These are phyloP conservation scores for Aspergillus sclerotialis DNA, from an alignment of 2,329 filamentous ascomycete species.

Conservation along the genomic window DNA sequence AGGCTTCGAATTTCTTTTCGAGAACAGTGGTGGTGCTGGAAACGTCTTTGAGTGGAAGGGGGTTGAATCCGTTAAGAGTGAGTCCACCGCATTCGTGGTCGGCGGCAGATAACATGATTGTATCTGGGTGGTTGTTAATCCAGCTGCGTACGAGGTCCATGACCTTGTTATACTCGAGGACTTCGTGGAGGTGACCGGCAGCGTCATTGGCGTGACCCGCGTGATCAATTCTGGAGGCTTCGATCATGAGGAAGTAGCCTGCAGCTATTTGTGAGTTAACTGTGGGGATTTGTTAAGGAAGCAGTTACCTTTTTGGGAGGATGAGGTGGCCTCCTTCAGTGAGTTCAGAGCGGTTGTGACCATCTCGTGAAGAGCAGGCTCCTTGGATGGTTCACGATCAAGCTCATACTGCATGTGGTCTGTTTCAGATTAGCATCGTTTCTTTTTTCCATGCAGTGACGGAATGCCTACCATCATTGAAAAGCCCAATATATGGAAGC, in stretches of 20 bases:
- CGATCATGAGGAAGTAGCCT: slow-evolving; percentile 7
- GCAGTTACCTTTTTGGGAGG: neutral
- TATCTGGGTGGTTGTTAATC: slow-evolving; percentile 3
- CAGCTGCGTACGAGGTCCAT: slow-evolving; percentile 3
- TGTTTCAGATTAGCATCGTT: too few relatives aligned
- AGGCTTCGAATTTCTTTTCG: neutral
- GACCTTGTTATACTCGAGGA: slow-evolving; percentile 3
- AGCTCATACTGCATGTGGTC: slow-evolving; percentile 4
- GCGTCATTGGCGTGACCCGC: slow-evolving; percentile 3
- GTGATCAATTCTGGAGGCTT: slow-evolving; percentile 5
- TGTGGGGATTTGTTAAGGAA: too few relatives aligned
- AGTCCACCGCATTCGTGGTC: slow-evolving; percentile 4
- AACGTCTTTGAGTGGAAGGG: neutral
- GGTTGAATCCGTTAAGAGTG: slow-evolving; percentile 2
- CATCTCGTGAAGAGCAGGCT: slow-evolving; percentile 4
- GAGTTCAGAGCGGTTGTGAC: neutral
- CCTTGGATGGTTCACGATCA: slow-evolving; percentile 1
- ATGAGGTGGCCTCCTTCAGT: neutral
- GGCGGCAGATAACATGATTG: slow-evolving; percentile 2
- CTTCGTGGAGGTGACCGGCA: slow-evolving; percentile 2
- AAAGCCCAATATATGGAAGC: slow-evolving; percentile 2
- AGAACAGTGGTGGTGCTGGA: neutral
- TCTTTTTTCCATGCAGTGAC: too few relatives aligned
- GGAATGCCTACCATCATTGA: slow-evolving; percentile 2
- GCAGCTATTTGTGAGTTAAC: neutral